Evolutionary conservation across 805 yeast species (phyloP), one percentile per base, ranked within the genome.

Genomic region (Myxozyma vanderwaltii): DNA sequence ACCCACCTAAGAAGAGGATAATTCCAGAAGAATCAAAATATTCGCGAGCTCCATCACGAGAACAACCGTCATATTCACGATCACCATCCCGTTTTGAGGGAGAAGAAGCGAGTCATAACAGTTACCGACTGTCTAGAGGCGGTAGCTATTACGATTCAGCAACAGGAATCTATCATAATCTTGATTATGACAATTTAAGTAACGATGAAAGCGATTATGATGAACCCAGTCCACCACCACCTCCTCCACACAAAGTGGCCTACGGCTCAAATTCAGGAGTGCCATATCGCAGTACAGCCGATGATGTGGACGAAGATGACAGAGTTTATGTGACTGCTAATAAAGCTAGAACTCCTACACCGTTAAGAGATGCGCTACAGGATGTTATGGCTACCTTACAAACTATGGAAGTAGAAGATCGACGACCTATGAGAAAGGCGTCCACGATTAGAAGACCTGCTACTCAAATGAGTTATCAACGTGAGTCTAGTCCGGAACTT

Each of bases 241-340:
- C 76, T 4, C 76, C 76, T 1, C 72, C 74, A n/a, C 76, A 73
- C 58, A 59, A 63, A 21, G 64, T 67, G 13, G 51, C 67, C 5
- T 57, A 58, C 26, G 29, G 65, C 5, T 53, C 64, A 23, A 40
- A 48, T 24, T 54, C 64, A 24, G 43, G 48, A 17, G 21, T 58
- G 49, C 55, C 62, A 36, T 52, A 45, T 58, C 56, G 48, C 47
- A 45, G 36, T 33, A 13, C 46, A 3, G 13, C n/a, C 21, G 39
- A 47, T 12, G 49, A 51, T 24, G 36, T 38, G 8, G 46, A 35
- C 26, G 54, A 27, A 24, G 39, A 26, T 40, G 36, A 24, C 65
- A 17, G 59, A 64, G 45, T 40, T 31, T 46, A 29, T 27, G 39
- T 33, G 12, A 31, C 19, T 21, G 17, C 44, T 71, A 13, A 70